A percentile compares a stretch with the other conserved stretches of the same genome.
Evolutionary conservation across 2,329 filamentous ascomycete species (phyloP).

Genomic region (Penicillium sp.): DNA sequence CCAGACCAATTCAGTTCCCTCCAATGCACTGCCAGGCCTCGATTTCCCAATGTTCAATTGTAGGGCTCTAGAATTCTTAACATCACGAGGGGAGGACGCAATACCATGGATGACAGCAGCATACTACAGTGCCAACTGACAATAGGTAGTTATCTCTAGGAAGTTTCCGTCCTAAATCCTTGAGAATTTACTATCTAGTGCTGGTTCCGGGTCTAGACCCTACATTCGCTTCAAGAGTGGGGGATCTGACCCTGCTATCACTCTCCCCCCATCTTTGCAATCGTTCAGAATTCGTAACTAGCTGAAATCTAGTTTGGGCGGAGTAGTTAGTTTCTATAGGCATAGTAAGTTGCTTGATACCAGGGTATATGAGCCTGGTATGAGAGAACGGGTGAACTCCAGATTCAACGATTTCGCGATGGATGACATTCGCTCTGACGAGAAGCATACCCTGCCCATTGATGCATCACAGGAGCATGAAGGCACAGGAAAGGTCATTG

Average conservation of each 20-base stretch:
- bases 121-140: too few species aligned
- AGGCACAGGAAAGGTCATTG: constrained; percentile 16
- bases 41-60: too few species aligned
- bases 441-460: constrained; percentile 4
- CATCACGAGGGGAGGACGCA: too few species aligned
- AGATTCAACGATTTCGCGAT: constrained; percentile 7
- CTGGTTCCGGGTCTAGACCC: too few species aligned
- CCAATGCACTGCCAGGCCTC: too few species aligned
- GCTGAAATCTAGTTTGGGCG: not conserved
- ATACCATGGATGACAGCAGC: too few species aligned
- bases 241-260: constrained; percentile 7
- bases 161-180: too few species aligned
- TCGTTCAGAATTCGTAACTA: not conserved
- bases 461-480: constrained; percentile 1
- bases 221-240: too few species aligned
- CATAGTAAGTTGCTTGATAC: not conserved
- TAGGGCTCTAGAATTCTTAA: too few species aligned
- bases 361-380: constrained; percentile 10
- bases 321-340: not conserved
- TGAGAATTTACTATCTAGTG: too few species aligned
- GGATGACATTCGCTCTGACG: constrained; percentile 18
- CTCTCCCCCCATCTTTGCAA: constrained; percentile 9
- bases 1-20: too few species aligned
- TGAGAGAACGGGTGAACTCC: not conserved
- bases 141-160: too few species aligned